Evolutionary conservation across 805 yeast genomes (phyloP), one percentile per base, ranked within the genome.

Genomic region (Suhomyces prunicola): DNA sequence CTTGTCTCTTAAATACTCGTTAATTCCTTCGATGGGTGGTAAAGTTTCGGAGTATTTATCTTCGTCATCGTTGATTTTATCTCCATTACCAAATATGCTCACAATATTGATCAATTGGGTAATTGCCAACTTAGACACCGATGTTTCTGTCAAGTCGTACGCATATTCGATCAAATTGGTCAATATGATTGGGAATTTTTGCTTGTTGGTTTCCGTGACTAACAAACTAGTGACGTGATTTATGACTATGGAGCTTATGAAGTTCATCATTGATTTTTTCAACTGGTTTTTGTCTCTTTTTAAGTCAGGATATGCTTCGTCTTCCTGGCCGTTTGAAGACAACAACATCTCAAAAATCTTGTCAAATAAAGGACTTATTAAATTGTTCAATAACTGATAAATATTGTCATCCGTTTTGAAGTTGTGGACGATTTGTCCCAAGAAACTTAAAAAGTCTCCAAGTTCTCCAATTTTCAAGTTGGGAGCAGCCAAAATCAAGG

Each of bases 391-490:
- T 69, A 93, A 74, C 60, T 84, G 84, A 68, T 88, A 90, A 50
- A 91, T 83, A 44, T 77, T 79, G 44, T 81, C 84, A 59, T 88
- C 86, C 46, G 76, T 76, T 62, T 83, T 81, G 70, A 86, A 90
- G 58, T 78, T 81, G 67, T 93, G 97, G 50, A 88, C 82, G 56
- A 94, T 81, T 70, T 94, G 98, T 5, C 96, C 92, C 56, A 94
- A 72, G 67, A 94, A 93, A 40, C 93, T 81, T 51, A 91, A 72
- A 64, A 94, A 90, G 63, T 91, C 97, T 39, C 81, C 79, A 65
- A 93, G 73, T 66, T 92, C 97, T 50, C 76, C 72, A 10, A 81
- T 69, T 53, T 80, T 82, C 60, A 86, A 74, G 59, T 85, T 80
- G 36, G 81, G 83, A 5, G 74, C 65, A 12, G 81, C 78, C 53